Evolutionary conservation across 768 basidiomycete species (phyloP), one percentile per base, ranked within the genome.

Genomic region (Grammothele lineata): DNA sequence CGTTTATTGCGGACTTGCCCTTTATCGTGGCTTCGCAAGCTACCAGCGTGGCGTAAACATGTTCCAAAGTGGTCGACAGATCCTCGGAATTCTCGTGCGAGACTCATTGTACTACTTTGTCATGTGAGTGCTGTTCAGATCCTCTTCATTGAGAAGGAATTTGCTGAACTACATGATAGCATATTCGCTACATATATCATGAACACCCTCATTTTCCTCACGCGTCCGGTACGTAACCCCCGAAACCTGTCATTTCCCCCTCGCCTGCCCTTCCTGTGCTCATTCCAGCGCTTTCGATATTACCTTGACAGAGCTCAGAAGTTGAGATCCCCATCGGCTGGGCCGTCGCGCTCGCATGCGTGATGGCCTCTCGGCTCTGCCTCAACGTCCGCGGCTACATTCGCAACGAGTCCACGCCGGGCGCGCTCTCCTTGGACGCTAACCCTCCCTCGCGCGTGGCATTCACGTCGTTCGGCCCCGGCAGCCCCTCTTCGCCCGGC

Each of bases 21-120:
- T 81, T 17, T 62, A 67, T 45, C 70, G 72, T 41, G 79, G 76
- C 1, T 70, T 76, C 51, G 70, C 71, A 46, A 70, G 71, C 5
- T 71, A 72, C 58, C 61, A 62, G 19, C 43, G 40, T 33, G 47
- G 49, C 19, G 32, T 38, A 18, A 66, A 70, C 23, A 39, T 70
- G 1, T 71, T 74, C 55, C 66, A 63, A 8, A 68, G 68, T 27
- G 78, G 77, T 5, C 57, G 66, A 25, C 62, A 69, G 41, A 65
- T 81, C 15, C 67, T 81, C 14, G 56, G 63, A 8, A 70, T 80
- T 32, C 70, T 83, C 27, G 67, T 83, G 17, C 67, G 78, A n/a
- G 81, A 81, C 59, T 80, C 77, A 1, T 60, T 81, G 22, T 54
- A 76, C 5, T 81, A 80, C 52, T 83, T 80, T 56, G 57, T 80